phyloP scores from a whole-genome alignment of 139 green algal species.

The Trebouxia sp. region DNA sequence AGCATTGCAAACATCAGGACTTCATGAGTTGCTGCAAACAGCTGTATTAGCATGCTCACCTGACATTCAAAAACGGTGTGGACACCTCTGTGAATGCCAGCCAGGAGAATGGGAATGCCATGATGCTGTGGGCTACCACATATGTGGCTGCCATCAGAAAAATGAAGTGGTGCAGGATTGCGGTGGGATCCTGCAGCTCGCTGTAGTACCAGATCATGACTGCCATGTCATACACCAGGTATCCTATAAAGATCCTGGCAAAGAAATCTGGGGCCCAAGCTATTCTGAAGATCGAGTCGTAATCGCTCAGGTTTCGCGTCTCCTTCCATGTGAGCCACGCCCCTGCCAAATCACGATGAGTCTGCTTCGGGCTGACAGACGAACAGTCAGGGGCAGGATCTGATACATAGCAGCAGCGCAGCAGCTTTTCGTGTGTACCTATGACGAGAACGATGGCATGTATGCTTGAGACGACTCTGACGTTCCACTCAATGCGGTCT shows the following conservation, averaged over 20 bases:
- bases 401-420: not conserved
- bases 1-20: not conserved
- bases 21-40: not conserved
- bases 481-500: conserved; percentile 31
- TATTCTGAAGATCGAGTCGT: conserved; percentile 27
- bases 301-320: not conserved
- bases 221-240: conserved; percentile 38
- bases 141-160: conserved; percentile 29
- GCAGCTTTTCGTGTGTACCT: not conserved
- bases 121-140: conserved; percentile 34
- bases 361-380: no score
- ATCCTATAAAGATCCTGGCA: conserved; percentile 34
- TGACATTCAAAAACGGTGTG: conserved; percentile 39
- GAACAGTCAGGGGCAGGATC: no score
- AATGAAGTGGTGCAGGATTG: conserved; percentile 38
- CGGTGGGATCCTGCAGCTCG: conserved; percentile 28
- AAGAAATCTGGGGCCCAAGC: conserved; percentile 30
- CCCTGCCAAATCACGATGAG: no score
- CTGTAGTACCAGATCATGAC: conserved; percentile 34
- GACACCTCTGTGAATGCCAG: conserved; percentile 36
- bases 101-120: conserved; percentile 38
- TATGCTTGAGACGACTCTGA: conserved; percentile 26
- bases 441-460: conserved; percentile 23
- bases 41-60: not conserved
- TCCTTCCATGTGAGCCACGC: conserved; percentile 17